Evolutionary conservation across 805 yeast species (phyloP).

Genomic region (Saturnispora saitoi): DNA sequence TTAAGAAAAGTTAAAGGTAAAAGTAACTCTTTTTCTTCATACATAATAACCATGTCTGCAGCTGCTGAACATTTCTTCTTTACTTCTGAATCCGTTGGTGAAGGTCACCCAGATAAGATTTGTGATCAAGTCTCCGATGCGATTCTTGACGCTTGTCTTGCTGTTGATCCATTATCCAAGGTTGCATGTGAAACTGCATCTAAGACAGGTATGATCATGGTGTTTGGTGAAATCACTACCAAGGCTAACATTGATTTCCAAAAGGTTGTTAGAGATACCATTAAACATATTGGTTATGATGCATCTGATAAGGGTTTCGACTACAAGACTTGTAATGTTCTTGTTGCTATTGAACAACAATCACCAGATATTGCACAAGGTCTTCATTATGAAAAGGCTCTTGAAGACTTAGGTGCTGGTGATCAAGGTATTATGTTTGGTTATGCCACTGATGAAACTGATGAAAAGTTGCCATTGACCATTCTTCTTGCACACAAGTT

Average conservation of each 20-base stretch:
- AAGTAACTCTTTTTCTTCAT: neutral
- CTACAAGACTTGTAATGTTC: conserved; percentile 97
- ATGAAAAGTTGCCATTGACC: conserved; percentile 94
- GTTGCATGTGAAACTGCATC: conserved; percentile 99
- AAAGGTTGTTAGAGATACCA: conserved; percentile 95
- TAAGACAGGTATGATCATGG: conserved; percentile 99
- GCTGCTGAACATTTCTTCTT: conserved; percentile 28
- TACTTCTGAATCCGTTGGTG: conserved; percentile 82
- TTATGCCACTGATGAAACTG: conserved; percentile 98
- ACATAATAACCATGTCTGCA: conserved; percentile 13
- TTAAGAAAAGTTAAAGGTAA: too few relatives aligned
- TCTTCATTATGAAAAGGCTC: conserved; percentile 89
- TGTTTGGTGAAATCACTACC: conserved; percentile 98
- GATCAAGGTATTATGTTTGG: conserved; percentile 99
- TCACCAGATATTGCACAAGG: conserved; percentile 99
- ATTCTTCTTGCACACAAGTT: conserved; percentile 89
- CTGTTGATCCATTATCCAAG: conserved; percentile 93
- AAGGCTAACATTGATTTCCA: conserved; percentile 93
- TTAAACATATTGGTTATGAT: conserved; percentile 97
- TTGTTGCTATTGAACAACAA: conserved; percentile 99
- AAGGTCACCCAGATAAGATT: conserved; percentile 91
- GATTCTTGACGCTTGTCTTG: conserved; percentile 92
- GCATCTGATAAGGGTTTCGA: conserved; percentile 94
- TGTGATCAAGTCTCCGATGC: conserved; percentile 99
- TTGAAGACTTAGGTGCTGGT: conserved; percentile 99